phyloP scores from a whole-genome alignment of 106 monocot genomes.

The Dendrobium nobile region DNA sequence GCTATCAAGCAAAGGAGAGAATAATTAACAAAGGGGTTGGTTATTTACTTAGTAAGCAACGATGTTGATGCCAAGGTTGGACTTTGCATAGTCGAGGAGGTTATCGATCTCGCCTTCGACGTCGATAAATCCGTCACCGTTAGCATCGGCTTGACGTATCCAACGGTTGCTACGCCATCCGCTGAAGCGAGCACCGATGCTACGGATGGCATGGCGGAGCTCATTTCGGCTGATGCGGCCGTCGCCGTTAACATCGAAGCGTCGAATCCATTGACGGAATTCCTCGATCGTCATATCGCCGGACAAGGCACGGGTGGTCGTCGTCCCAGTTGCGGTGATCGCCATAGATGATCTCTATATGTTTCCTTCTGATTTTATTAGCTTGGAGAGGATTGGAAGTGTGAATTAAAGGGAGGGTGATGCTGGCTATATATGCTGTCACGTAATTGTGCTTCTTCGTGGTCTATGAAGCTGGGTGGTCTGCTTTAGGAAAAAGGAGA shows the following conservation, averaged over 20 bases:
- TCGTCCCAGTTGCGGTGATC: not conserved
- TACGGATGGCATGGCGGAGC: slow-evolving; percentile 37
- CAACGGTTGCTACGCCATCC: slow-evolving; percentile 36
- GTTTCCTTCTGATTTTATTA: too few relatives aligned
- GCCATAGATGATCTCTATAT: not conserved
- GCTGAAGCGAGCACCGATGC: slow-evolving; percentile 28
- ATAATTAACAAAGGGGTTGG: not conserved
- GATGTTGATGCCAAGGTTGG: slow-evolving; percentile 19
- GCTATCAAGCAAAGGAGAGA: not conserved
- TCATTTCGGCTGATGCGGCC: slow-evolving; percentile 51
- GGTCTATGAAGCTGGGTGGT: too few relatives aligned
- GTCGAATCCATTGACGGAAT: slow-evolving; percentile 47
- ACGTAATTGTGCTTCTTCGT: too few relatives aligned
- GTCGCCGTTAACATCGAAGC: slow-evolving; percentile 42
- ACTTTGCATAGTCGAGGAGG: slow-evolving; percentile 14
- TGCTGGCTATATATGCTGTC: too few relatives aligned
- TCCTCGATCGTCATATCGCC: slow-evolving; percentile 40
- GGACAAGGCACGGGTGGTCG: slow-evolving; percentile 11
- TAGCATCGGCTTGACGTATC: slow-evolving; percentile 14
- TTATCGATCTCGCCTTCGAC: slow-evolving; percentile 20
- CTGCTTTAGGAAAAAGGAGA: too few relatives aligned
- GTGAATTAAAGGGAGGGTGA: too few relatives aligned
- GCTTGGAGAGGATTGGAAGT: too few relatives aligned
- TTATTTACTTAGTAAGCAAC: slow-evolving; percentile 5
- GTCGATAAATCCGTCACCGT: slow-evolving; percentile 17